Base-by-base conservation (phyloP, 2,329 filamentous ascomycete genomes). In the Calonectria hongkongensis region DNA sequence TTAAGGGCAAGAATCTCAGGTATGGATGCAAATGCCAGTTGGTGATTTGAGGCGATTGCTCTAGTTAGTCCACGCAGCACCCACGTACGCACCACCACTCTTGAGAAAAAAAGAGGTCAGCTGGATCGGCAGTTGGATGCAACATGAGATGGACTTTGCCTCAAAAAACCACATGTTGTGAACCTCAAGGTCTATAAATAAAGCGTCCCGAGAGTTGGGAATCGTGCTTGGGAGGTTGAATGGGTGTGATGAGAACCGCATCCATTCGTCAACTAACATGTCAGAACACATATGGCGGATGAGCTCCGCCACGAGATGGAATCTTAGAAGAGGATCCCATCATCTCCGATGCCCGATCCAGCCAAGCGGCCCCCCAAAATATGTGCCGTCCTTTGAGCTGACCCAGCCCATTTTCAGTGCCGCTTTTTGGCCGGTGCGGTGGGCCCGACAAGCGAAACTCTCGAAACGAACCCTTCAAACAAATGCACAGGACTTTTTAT, bases 241-340 rank as follows among this genome's bases (percentile, higher is more conserved):
- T 64, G 66, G 56, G 48, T 58, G 66, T 54, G 41, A 51, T 51
- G 56, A 18, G 33, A 68, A 21, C 45, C n/a, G 45, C 45, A 41
- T n/a, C 45, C 9, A 54, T 68, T 63, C 56, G 66, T 18, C 54
- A 28, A 28, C 66, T 68, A 33, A 63, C n/a, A 33, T 54, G 33
- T 43, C 43, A 39, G n/a, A 68, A 50, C 50, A 56, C 21, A 15
- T 28, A 48, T 36, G 21, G 30, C 15, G 33, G 43, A n/a, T n/a
- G 30, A 13, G 39, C 70, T 64, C 58, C 58, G 70, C 70, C 70
- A 48, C 66, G 66, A 50, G 58, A 69, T 65, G 70, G 70, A 72
- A 66, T 72, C 66, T 69, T 69, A 69, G 66, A 64, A 68, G 66
- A 68, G 54, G 63, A 13, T 41, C 54, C 33, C 2, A 36, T 58